Percentiles rank a stretch among this genome's conserved stretches.
phyloP scores from a whole-genome alignment of 2,329 filamentous ascomycete species.

The Seiridium unicorne region DNA sequence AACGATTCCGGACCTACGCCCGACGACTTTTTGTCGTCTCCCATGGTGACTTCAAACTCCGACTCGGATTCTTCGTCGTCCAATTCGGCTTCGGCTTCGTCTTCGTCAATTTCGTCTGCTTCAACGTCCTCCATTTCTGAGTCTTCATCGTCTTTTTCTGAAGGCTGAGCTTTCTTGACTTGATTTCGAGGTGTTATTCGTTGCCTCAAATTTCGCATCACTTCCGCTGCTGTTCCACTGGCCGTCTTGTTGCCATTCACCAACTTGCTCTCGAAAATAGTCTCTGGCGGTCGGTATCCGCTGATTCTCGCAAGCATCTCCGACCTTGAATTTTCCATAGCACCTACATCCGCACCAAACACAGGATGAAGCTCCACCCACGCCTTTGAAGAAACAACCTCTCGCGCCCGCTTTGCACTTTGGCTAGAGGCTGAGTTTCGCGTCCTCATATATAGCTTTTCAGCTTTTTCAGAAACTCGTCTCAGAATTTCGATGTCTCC shows the following conservation, averaged over 20 bases:
- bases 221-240: slow-evolving; percentile 51
- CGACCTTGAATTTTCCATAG: slow-evolving; percentile 69
- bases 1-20: slow-evolving; percentile 58
- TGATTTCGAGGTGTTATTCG: slow-evolving; percentile 50
- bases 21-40: slow-evolving; percentile 51
- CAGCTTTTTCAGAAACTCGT: slow-evolving; percentile 78
- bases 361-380: slow-evolving; percentile 78
- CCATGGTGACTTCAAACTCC: slow-evolving; percentile 68
- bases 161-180: slow-evolving; percentile 31
- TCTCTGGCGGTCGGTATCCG: slow-evolving; percentile 85
- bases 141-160: slow-evolving; percentile 31
- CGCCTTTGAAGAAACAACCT: slow-evolving; percentile 66
- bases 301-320: slow-evolving; percentile 88
- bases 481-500: slow-evolving; percentile 71
- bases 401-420: slow-evolving; percentile 84
- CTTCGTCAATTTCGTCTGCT: slow-evolving; percentile 13
- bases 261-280: slow-evolving; percentile 72
- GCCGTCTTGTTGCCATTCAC: slow-evolving; percentile 13
- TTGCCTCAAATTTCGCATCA: slow-evolving; percentile 56
- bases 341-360: slow-evolving; percentile 69
- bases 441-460: slow-evolving; percentile 88
- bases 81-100: slow-evolving; percentile 27
- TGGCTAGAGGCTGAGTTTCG: slow-evolving; percentile 86
- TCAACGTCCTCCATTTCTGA: slow-evolving; percentile 15
- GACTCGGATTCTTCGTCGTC: slow-evolving; percentile 31